A percentile compares a stretch with the other conserved stretches of the same genome.
Evolutionary conservation across 2,329 filamentous ascomycete genomes (phyloP).

Genomic region (Diaporthe australafricana): DNA sequence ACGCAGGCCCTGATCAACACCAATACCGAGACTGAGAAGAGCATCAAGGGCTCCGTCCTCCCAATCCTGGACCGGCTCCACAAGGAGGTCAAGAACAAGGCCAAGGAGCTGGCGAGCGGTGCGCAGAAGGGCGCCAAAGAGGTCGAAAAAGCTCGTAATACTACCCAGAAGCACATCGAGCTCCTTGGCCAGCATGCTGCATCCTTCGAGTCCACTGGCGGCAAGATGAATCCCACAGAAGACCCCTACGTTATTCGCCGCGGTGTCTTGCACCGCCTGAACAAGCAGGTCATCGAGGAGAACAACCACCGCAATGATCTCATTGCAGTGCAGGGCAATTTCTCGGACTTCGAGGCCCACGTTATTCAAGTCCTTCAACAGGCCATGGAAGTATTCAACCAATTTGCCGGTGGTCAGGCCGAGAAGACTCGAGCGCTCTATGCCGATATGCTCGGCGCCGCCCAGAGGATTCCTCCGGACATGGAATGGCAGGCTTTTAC

Average conservation of each 20-base stretch:
- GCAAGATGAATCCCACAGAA: constrained; percentile 75
- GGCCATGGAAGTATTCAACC: constrained; percentile 84
- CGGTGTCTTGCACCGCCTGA: constrained; percentile 83
- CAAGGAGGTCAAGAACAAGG: constrained; percentile 96
- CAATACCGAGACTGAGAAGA: constrained; percentile 92
- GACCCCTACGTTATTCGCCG: constrained; percentile 92
- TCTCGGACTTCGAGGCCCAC: constrained; percentile 88
- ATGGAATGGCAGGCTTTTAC: constrained; percentile 94
- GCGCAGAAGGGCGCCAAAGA: constrained; percentile 88
- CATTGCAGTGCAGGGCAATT: constrained; percentile 90
- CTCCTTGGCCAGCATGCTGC: constrained; percentile 89
- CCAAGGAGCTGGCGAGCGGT: constrained; percentile 86
- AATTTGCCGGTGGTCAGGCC: constrained; percentile 81
- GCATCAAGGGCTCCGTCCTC: constrained; percentile 85
- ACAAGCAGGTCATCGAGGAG: constrained; percentile 93
- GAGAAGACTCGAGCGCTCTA: constrained; percentile 87
- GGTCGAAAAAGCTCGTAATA: constrained; percentile 87
- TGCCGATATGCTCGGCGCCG: constrained; percentile 81
- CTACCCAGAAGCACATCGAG: constrained; percentile 96
- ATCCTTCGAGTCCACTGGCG: constrained; percentile 79
- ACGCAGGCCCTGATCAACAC: constrained; percentile 91
- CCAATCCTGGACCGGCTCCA: constrained; percentile 92
- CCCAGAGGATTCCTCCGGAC: constrained; percentile 82
- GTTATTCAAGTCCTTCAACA: constrained; percentile 85
- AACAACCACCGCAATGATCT: constrained; percentile 96